Conservation (phyloP, 208 protist genomes). For the Balamuthia mandrillaris region DNA sequence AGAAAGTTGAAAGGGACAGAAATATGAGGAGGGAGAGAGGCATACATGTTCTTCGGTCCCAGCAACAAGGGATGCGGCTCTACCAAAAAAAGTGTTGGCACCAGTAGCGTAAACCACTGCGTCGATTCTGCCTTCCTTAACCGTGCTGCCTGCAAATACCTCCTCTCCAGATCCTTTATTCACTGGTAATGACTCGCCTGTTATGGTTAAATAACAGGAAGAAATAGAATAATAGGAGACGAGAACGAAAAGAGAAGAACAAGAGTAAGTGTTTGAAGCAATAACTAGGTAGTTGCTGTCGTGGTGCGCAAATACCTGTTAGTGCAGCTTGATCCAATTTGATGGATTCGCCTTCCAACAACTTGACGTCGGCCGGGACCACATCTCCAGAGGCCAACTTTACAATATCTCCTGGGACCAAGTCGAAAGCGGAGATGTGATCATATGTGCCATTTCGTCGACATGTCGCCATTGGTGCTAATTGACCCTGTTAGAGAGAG, state of each 20-base stretch:
- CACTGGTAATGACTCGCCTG: slow-evolving; percentile 92
- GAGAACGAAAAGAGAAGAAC: too few species aligned
- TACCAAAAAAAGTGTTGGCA: slow-evolving; percentile 86
- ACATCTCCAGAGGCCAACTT: slow-evolving; percentile 84
- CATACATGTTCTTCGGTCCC: background rate
- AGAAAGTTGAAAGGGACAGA: too few species aligned
- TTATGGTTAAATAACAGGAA: too few species aligned
- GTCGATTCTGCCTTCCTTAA: slow-evolving; percentile 67
- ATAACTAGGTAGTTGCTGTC: too few species aligned
- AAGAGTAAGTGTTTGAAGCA: too few species aligned
- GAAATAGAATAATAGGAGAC: too few species aligned
- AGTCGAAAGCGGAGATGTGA: too few species aligned
- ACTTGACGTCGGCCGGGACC: slow-evolving; percentile 85
- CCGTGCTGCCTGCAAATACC: slow-evolving; percentile 79
- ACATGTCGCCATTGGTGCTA: slow-evolving; percentile 78
- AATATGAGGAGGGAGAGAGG: background rate
- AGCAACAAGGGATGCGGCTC: slow-evolving; percentile 67
- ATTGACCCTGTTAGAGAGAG: slow-evolving; percentile 78
- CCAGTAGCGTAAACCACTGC: slow-evolving; percentile 77
- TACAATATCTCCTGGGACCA: slow-evolving; percentile 90
- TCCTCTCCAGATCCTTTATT: slow-evolving; percentile 79
- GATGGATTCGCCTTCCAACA: slow-evolving; percentile 58
- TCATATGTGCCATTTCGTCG: slow-evolving; percentile 84
- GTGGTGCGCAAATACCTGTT: too few species aligned
- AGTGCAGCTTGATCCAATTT: slow-evolving; percentile 89